These are phyloP conservation scores for Kandelia obovata DNA, from an alignment of 345 rosid species.

Conservation along the genomic window DNA sequence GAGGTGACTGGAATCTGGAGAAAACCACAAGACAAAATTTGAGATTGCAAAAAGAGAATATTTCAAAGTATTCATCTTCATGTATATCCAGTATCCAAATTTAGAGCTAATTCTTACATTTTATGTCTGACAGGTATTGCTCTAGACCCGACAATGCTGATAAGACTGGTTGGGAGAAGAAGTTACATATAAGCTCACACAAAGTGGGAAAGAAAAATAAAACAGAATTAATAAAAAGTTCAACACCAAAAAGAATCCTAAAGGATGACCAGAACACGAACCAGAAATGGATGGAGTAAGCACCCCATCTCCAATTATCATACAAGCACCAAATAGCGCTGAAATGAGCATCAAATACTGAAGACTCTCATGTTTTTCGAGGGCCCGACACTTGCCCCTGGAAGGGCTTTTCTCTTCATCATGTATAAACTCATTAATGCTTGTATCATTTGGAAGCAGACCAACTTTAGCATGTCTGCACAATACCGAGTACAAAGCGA, in stretches of 20 bases:
- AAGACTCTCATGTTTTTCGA: constrained; percentile 37
- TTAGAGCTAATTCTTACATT: constrained; percentile 39
- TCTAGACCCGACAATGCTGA: constrained; percentile 52
- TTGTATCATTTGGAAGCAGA: constrained; percentile 42
- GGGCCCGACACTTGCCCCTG: constrained; percentile 28
- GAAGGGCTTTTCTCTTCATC: constrained; percentile 28
- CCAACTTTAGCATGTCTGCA: constrained; percentile 57
- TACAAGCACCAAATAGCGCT: constrained; percentile 58
- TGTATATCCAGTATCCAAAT: background rate
- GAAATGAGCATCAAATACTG: constrained; percentile 48
- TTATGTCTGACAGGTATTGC: constrained; percentile 34
- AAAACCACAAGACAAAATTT: constrained; percentile 8
- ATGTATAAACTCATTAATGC: constrained; percentile 20
- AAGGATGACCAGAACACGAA: constrained; percentile 16
- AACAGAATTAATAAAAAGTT: background rate
- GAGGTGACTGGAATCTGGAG: constrained; percentile 39
- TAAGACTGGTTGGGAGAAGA: constrained; percentile 35
- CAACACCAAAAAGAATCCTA: background rate
- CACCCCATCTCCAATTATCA: constrained; percentile 57
- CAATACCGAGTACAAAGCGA: constrained; percentile 58
- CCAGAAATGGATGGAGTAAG: constrained; percentile 67
- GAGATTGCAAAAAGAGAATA: constrained; percentile 5
- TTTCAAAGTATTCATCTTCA: background rate
- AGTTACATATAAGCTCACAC: background rate
- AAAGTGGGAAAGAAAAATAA: background rate